These are phyloP conservation scores for Diaporthe vexans DNA, from an alignment of 2,329 filamentous ascomycete species.

Conservation along the genomic window DNA sequence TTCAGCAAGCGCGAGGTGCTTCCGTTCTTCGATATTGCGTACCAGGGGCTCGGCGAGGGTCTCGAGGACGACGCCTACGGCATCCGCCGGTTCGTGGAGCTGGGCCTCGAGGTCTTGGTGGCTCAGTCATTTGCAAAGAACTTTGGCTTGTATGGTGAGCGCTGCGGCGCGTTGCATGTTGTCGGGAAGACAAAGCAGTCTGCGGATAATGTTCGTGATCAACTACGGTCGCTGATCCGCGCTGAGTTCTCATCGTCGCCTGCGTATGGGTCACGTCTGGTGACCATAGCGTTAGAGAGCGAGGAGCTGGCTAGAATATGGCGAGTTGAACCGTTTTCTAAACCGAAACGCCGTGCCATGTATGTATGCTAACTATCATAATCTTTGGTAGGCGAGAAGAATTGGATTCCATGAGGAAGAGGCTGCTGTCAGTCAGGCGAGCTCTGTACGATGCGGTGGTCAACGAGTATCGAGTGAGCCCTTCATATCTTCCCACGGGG, in stretches of 20 bases:
- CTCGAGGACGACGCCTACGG: constrained; percentile 52
- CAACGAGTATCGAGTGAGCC: too few species aligned
- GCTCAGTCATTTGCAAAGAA: constrained; percentile 57
- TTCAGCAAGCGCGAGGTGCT: constrained; percentile 47
- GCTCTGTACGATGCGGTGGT: too few species aligned
- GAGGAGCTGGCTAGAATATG: too few species aligned
- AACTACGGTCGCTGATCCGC: constrained; percentile 48
- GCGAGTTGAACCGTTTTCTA: too few species aligned
- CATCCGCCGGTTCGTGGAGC: not conserved
- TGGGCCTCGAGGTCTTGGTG: constrained; percentile 40
- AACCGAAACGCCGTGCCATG: too few species aligned
- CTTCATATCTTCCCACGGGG: too few species aligned
- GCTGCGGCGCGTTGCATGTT: constrained; percentile 51
- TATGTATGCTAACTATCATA: too few species aligned
- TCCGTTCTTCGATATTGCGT: constrained; percentile 54
- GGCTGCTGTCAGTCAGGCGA: too few species aligned
- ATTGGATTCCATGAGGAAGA: too few species aligned
- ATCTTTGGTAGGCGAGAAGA: too few species aligned
- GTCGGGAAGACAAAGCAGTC: constrained; percentile 38
- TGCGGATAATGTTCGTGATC: constrained; percentile 46
- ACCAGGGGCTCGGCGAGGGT: constrained; percentile 53
- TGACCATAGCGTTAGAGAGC: constrained; percentile 3
- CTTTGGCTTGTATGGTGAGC: constrained; percentile 55
- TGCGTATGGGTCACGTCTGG: constrained; percentile 44
- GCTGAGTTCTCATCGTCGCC: constrained; percentile 50